Conservation (phyloP, 352 stramenopile species). For the Globisporangium perplexum region DNA sequence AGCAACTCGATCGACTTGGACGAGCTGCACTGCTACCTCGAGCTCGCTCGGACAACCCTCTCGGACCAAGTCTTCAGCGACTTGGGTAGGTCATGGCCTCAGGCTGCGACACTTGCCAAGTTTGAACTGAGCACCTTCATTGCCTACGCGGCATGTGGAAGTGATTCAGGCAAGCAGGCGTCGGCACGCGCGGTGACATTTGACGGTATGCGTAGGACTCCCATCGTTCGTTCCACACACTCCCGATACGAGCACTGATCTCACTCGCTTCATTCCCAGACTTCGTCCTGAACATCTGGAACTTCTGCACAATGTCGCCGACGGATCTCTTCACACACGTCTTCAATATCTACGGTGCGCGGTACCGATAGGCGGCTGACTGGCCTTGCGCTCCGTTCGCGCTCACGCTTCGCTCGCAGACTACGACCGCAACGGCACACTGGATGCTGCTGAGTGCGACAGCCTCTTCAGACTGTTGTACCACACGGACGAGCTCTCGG, state of each 20-base stretch:
- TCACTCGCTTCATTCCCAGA: slow-evolving; percentile 13
- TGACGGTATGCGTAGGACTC: slow-evolving; percentile 17
- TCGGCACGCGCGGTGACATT: slow-evolving; percentile 33
- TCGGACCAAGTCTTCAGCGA: slow-evolving; percentile 54
- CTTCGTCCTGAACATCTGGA: slow-evolving; percentile 57
- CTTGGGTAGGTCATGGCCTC: slow-evolving; percentile 17
- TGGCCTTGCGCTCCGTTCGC: no score
- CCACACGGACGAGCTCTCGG: slow-evolving; percentile 32
- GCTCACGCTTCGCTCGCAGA: no score
- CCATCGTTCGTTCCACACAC: background rate
- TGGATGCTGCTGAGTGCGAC: slow-evolving; percentile 40
- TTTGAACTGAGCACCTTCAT: no score
- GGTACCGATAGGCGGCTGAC: no score
- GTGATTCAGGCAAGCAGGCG: slow-evolving; percentile 37
- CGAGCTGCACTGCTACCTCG: slow-evolving; percentile 40
- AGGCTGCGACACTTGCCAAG: no score
- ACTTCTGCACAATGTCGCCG: slow-evolving; percentile 45
- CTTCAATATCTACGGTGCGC: slow-evolving; percentile 41
- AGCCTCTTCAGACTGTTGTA: slow-evolving; percentile 50
- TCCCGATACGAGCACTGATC: background rate
- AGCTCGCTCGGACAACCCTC: slow-evolving; percentile 28
- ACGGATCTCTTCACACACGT: slow-evolving; percentile 32
- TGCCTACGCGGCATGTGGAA: no score
- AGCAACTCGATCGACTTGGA: slow-evolving; percentile 55
- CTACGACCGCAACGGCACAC: slow-evolving; percentile 35